Evolutionary conservation across 371 early-diverging fungal species (phyloP), one percentile per base, ranked within the genome.

Genomic region (Rhizopus microsporus): DNA sequence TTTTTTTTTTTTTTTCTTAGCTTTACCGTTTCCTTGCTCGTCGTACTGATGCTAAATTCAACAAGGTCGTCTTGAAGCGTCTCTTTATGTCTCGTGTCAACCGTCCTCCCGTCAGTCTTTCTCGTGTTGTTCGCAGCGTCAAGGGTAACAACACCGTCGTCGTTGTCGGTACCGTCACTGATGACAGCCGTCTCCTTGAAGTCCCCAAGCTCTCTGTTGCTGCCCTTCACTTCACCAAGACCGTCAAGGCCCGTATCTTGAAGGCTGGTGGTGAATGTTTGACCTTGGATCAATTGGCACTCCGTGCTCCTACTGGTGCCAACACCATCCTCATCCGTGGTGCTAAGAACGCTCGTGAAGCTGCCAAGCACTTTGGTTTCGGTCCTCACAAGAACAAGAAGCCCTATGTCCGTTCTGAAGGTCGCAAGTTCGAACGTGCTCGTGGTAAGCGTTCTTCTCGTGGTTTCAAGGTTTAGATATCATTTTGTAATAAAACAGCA

Each of bases 341-440:
- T 69, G 65, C 64, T 47, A 62, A 76, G 85, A 93, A 81, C 82
- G 74, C 92, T 71, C 92, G 98, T 67, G 95, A 96, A 84, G 93
- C 95, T 72, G 91, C 91, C 79, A 93, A 91, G 89, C 96, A 96
- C 88, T 83, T 80, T 54, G 74, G 74, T 59, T 66, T 74, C 66
- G 81, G 77, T 52, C 93, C 94, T 70, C 82, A 85, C 65, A 85
- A 86, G 81, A 69, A 81, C 63, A 71, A 65, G 67, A 79, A 77
- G 88, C 98, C 97, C 68, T 95, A 90, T 78, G 90, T 95, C 95
- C 92, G 93, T 72, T 91, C 93, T 83, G 97, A 97, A 93, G 99
- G 99, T 62, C 92, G 99, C 87, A 99, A 99, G 92, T 97, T 96
- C 84, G 98, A 98, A 84, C 82, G 86, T 59, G 98, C 98, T 74